A percentile compares a stretch with the other conserved stretches of the same genome.
Conservation (phyloP, 331 rosid species). For the Rosa hybrid region DNA sequence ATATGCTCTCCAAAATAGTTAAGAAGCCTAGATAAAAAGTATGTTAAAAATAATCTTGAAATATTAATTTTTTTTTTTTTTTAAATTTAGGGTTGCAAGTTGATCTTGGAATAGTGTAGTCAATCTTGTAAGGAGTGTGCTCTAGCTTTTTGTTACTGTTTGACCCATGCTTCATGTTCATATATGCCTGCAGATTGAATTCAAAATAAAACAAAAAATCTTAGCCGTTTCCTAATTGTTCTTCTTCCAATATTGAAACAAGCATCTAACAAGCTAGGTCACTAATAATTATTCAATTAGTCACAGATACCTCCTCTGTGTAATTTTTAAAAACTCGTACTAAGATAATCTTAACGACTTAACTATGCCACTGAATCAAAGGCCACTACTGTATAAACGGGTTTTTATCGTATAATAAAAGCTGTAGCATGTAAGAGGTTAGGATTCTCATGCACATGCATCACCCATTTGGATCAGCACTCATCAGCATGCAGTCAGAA, state of each 20-base stretch:
- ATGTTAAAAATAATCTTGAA: no score
- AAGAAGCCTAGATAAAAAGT: no score
- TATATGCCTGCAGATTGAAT: neutral
- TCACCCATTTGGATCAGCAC: constrained; percentile 36
- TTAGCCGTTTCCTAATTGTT: neutral
- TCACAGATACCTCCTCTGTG: constrained; percentile 10
- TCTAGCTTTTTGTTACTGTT: neutral
- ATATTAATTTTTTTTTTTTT: neutral
- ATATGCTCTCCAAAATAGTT: no score
- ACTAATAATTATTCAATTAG: neutral
- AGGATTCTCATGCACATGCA: constrained; percentile 53
- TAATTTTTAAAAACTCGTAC: neutral
- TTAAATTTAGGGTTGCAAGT: neutral
- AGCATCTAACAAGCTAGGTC: neutral
- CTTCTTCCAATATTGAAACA: neutral
- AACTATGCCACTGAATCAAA: neutral
- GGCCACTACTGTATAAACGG: neutral
- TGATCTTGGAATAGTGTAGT: neutral
- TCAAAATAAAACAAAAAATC: neutral
- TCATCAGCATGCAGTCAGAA: constrained; percentile 32
- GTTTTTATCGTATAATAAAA: neutral
- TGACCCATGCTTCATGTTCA: neutral
- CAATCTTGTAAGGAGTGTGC: neutral
- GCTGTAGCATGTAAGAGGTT: constrained; percentile 24
- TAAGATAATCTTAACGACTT: constrained; percentile 5